These are phyloP conservation scores for Fusarium redolens DNA, from an alignment of 2,329 filamentous ascomycete species.

Conservation along the genomic window DNA sequence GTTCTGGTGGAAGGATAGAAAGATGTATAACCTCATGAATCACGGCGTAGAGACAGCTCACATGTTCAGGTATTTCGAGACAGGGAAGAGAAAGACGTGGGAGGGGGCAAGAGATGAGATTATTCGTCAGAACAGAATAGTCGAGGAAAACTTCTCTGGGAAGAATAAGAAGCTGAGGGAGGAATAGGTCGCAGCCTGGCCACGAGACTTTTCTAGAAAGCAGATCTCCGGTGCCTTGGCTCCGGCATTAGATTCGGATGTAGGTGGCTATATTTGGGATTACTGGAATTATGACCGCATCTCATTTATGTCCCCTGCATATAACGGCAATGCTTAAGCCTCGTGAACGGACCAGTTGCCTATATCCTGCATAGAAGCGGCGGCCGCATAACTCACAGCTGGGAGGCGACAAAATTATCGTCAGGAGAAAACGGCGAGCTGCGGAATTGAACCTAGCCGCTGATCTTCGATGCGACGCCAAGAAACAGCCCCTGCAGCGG, in stretches of 20 bases:
- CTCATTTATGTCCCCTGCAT: not conserved
- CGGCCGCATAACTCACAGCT: not conserved
- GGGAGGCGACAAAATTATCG: not conserved
- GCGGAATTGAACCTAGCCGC: not conserved
- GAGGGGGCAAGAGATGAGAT: constrained; percentile 49
- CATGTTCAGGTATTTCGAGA: constrained; percentile 56
- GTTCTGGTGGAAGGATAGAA: constrained; percentile 53
- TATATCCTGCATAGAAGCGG: not conserved
- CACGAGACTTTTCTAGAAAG: not conserved
- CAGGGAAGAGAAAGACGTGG: constrained; percentile 54
- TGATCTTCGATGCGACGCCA: constrained; percentile 12
- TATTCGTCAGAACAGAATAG: constrained; percentile 18
- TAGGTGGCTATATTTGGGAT: not conserved
- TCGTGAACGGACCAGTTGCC: not conserved
- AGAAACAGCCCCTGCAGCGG: constrained; percentile 2
- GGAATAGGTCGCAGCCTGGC: not conserved
- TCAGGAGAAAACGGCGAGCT: not conserved
- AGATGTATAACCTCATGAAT: constrained; percentile 53
- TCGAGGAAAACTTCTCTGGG: not conserved
- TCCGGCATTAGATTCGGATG: not conserved
- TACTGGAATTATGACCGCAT: not conserved
- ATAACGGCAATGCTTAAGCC: not conserved
- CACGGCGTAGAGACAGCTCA: constrained; percentile 55
- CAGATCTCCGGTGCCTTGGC: not conserved
- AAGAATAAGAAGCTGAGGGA: constrained; percentile 5